Percentiles rank a stretch among this genome's conserved stretches.
These are phyloP conservation scores for Mortierella claussenii DNA, from an alignment of 192 early-diverging fungal genomes.

Conservation along the genomic window DNA sequence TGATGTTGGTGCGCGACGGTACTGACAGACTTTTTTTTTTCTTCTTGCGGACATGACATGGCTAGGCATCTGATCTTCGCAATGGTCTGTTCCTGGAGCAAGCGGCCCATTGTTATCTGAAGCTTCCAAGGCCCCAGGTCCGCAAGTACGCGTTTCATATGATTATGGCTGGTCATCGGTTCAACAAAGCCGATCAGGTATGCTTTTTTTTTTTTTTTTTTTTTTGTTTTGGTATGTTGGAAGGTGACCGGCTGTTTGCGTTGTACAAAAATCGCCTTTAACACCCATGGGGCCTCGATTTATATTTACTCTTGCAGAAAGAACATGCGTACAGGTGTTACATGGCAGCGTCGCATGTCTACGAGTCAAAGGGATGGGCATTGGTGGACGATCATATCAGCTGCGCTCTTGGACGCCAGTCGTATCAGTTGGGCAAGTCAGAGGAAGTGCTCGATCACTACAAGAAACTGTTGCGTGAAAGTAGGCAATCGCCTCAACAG, in stretches of 20 bases:
- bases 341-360: slow-evolving; percentile 66
- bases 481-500: slow-evolving; percentile 69
- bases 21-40: too few species aligned
- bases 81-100: slow-evolving; percentile 90
- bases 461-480: slow-evolving; percentile 75
- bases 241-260: too few species aligned
- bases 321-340: slow-evolving; percentile 86
- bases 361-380: slow-evolving; percentile 71
- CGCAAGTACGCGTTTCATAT: slow-evolving; percentile 93
- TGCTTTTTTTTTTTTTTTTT: too few species aligned
- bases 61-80: slow-evolving; percentile 82
- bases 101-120: slow-evolving; percentile 84
- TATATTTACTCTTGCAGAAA: slow-evolving; percentile 59
- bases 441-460: slow-evolving; percentile 84
- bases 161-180: slow-evolving; percentile 88
- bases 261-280: too few species aligned
- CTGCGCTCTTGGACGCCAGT: slow-evolving; percentile 87
- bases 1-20: too few species aligned
- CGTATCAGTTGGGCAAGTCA: slow-evolving; percentile 78
- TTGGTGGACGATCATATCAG: slow-evolving; percentile 91
- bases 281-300: too few species aligned
- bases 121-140: slow-evolving; percentile 69
- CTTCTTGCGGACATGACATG: too few species aligned
- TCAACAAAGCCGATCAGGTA: slow-evolving; percentile 81
- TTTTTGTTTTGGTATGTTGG: too few species aligned